Evolutionary conservation across 2,329 filamentous ascomycete genomes (phyloP), one percentile per base, ranked within the genome.

Genomic region (Zalaria sp.): DNA sequence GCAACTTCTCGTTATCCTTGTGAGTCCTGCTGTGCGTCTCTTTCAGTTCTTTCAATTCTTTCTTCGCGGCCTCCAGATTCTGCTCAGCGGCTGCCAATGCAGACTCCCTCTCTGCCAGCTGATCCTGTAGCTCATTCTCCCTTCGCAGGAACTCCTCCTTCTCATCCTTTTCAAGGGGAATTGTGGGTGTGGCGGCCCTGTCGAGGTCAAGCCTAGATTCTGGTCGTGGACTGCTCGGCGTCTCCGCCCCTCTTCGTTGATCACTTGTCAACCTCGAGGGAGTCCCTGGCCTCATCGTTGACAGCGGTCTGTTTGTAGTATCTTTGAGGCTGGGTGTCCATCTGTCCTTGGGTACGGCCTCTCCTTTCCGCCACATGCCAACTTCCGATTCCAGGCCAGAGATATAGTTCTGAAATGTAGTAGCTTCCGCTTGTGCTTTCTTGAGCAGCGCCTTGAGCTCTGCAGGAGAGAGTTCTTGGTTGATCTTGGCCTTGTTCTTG

Each of bases 401-500:
- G 46, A 96, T 83, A 57, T 96, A 96, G 44, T 69, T 77, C 58
- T 94, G 84, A 60, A 93, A 96, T 10, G 78, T 88, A 25, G 83
- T 85, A 50, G 91, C 81, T 60, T 95, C 88, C 40, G 75, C 78
- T 63, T 94, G 88, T 9, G 87, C 86, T 64, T 94, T 94, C 66
- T 85, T 88, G 59, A 98, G 78, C 56, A 95, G 73, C 39, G 79
- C 73, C 66, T 96, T 98, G 69, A 98, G 78, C 64, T 98, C 91
- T 8, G 87, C 79, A 37, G 91, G 91, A 56, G 89, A 96, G 54
- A 98, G 76, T 63, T 98, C 91, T 37, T 89, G 88, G 59, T 98
- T 98, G 74, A 98, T 83, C 81, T 96, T 98, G 64, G 91, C 91
- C 73, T 96, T 96, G 71, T 96, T 96, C 81, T 96, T 95, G 70